These are phyloP conservation scores for Angophora floribunda DNA, from an alignment of 345 rosid species.

Conservation along the genomic window DNA sequence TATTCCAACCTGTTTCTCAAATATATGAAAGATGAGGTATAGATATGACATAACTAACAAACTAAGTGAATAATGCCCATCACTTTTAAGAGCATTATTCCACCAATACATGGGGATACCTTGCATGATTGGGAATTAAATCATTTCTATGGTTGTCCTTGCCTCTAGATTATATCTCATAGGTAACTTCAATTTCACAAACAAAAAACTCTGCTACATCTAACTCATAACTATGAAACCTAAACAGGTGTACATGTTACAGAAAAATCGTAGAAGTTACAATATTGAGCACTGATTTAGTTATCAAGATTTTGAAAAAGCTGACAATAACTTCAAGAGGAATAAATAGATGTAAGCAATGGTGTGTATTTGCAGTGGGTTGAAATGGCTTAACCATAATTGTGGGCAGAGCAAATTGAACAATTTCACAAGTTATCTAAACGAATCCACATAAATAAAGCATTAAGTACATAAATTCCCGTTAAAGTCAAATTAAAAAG, in stretches of 20 bases:
- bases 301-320: neutral
- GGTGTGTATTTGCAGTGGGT: neutral
- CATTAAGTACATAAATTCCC: neutral
- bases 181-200: neutral
- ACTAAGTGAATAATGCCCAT: neutral
- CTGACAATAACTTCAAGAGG: neutral
- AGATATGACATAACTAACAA: neutral
- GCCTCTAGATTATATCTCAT: neutral
- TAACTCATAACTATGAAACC: neutral
- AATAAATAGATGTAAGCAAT: neutral
- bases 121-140: neutral
- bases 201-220: neutral
- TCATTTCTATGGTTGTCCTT: neutral
- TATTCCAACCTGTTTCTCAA: neutral
- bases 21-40: neutral
- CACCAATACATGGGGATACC: neutral
- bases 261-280: neutral
- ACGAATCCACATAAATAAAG: neutral
- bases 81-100: neutral
- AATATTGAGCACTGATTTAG: neutral
- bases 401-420: neutral
- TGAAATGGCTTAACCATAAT: neutral
- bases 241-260: neutral
- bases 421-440: neutral
- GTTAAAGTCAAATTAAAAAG: neutral